Evolutionary conservation across 164 flowering plant genomes (phyloP), one percentile per base, ranked within the genome.

Genomic region (Annona squamosa): DNA sequence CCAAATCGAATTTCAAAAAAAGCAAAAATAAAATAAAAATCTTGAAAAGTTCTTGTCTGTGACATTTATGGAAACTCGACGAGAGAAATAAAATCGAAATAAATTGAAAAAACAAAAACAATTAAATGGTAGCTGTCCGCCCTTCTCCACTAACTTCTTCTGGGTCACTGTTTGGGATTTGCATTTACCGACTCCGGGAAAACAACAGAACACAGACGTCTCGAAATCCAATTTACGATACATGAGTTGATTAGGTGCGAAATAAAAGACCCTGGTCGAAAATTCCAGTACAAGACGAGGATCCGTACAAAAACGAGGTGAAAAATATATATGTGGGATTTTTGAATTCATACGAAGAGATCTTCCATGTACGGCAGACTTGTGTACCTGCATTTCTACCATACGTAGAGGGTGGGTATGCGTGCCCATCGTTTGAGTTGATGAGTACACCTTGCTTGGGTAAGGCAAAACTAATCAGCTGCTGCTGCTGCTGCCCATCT

Each of bases 401-500:
- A 65, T 78, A 85, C 59, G 83, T 68, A 75, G 79, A 66, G 4
- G 81, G 56, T 5, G 84, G 45, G 42, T 76, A 80, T 69, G 74
- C 79, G 75, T 78, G 81, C 3, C 73, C 67, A 59, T 77, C 78
- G 66, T 42, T 56, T 26, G 37, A 73, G 10, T 76, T 65, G 46
- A 68, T 48, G 5, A 72, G 44, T 76, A 79, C 70, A 42, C 86
- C 88, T 67, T 86, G 69, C 72, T 83, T 86, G 62, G 91, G 88
- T 18, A 88, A 80, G 64, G 94, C 85, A 83, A 90, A 90, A 82
- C 90, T 84, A 44, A 90, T 84, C 90, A 87, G 85, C 68, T 87
- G 90, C 45, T 75, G 81, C 18, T 88, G 90, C 68, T 66, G 68
- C 68, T 66, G 68, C 48, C 76, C 85, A 67, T 85, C 82, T 73